These are phyloP conservation scores for Fusarium heterosporum DNA, from an alignment of 2,329 filamentous ascomycete genomes.

Conservation along the genomic window DNA sequence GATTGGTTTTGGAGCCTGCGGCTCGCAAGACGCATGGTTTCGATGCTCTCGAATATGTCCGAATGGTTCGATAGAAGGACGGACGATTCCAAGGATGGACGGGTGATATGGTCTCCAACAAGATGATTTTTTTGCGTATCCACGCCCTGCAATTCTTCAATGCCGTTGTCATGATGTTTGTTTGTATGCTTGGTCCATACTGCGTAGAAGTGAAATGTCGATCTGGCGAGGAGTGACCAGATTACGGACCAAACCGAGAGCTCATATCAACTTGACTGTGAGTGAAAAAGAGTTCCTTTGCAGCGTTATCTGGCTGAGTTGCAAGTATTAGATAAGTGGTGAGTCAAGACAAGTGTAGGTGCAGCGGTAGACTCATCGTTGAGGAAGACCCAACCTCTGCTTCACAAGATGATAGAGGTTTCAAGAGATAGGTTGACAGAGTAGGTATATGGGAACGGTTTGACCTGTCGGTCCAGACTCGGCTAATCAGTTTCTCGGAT, in stretches of 20 bases:
- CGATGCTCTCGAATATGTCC: conserved; percentile 41
- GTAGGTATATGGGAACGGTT: conserved; percentile 29
- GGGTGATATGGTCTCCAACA: conserved; percentile 44
- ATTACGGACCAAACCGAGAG: neutral
- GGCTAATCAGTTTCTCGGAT: conserved; percentile 43
- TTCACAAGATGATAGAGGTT: neutral
- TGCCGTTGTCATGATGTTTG: neutral
- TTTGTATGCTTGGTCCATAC: neutral
- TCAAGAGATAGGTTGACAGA: conserved; percentile 11
- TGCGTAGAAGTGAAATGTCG: neutral
- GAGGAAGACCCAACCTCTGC: neutral
- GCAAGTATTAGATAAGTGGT: neutral
- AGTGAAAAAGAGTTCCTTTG: neutral
- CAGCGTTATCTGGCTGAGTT: neutral
- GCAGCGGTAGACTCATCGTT: neutral
- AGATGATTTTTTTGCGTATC: conserved; percentile 42
- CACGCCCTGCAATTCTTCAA: conserved; percentile 8
- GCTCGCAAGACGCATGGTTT: conserved; percentile 37
- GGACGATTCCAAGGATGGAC: conserved; percentile 43
- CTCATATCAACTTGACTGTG: no score
- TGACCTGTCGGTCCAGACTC: conserved; percentile 43
- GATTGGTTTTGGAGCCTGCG: conserved; percentile 37
- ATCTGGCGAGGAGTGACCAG: neutral
- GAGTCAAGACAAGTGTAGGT: neutral
- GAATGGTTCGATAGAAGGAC: conserved; percentile 42